Percentiles rank a stretch among this genome's conserved stretches.
These are phyloP conservation scores for Echium plantagineum DNA, from an alignment of 257 asterid genomes.

Conservation along the genomic window DNA sequence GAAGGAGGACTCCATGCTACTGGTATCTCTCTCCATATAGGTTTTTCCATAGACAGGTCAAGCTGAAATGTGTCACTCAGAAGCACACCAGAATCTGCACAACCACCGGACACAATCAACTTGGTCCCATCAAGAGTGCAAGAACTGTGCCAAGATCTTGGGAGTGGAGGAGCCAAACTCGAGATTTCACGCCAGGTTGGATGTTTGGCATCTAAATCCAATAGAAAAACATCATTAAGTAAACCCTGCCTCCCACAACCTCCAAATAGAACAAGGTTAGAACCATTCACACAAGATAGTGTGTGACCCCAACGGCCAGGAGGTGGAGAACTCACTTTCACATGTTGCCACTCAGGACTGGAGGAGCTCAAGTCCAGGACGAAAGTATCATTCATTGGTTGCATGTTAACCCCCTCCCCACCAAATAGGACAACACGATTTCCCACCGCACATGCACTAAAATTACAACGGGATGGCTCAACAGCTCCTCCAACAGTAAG, in stretches of 20 bases:
- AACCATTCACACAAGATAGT: constrained; percentile 82
- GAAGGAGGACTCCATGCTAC: constrained; percentile 88
- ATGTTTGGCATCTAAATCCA: constrained; percentile 81
- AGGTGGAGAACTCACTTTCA: constrained; percentile 81
- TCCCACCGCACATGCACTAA: constrained; percentile 95
- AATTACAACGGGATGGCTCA: constrained; percentile 94
- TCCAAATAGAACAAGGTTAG: constrained; percentile 77
- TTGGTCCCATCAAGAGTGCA: constrained; percentile 92
- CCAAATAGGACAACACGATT: constrained; percentile 86
- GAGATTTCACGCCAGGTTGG: constrained; percentile 93
- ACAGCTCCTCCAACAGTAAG: constrained; percentile 75
- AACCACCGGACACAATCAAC: constrained; percentile 92
- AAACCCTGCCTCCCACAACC: constrained; percentile 95
- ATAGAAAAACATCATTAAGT: constrained; percentile 77
- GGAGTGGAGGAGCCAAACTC: constrained; percentile 86
- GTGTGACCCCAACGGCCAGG: constrained; percentile 99
- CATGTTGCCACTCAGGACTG: constrained; percentile 76
- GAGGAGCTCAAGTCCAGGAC: constrained; percentile 72
- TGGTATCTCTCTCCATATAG: constrained; percentile 81
- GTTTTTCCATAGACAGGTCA: constrained; percentile 76
- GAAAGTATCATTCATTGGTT: constrained; percentile 88
- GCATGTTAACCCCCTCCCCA: constrained; percentile 97
- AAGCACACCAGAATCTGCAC: constrained; percentile 78
- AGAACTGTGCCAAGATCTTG: constrained; percentile 97
- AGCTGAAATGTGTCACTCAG: constrained; percentile 71